Evolutionary conservation across 2,329 filamentous ascomycete genomes (phyloP).

Genomic region (Cadophora luteo-olivacea): DNA sequence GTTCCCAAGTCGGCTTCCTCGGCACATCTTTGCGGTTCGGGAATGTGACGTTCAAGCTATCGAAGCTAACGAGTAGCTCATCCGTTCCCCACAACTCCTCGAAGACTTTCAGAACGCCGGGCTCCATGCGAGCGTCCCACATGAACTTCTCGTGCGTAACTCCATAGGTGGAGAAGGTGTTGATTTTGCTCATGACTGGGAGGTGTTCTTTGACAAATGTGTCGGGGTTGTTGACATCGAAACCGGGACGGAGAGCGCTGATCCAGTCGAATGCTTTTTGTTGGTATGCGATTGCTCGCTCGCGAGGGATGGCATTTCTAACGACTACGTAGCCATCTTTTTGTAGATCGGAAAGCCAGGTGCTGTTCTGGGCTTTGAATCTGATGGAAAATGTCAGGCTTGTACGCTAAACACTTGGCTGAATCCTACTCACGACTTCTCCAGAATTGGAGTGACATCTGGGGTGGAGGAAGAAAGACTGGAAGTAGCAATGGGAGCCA

Average conservation of each 20-base stretch:
- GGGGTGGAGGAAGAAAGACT: conserved; percentile 3
- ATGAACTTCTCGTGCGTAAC: conserved; percentile 51
- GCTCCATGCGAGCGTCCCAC: conserved; percentile 49
- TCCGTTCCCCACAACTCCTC: conserved; percentile 46
- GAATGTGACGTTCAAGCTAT: conserved; percentile 49
- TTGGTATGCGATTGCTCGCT: conserved; percentile 27
- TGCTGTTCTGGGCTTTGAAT: conserved; percentile 22
- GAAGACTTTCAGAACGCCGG: conserved; percentile 47
- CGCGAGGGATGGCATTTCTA: conserved; percentile 27
- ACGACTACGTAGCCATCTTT: conserved; percentile 29
- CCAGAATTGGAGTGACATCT: background rate
- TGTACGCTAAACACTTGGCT: background rate
- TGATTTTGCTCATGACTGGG: conserved; percentile 54
- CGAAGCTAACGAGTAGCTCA: conserved; percentile 48
- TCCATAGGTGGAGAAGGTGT: conserved; percentile 55
- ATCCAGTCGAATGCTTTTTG: conserved; percentile 30
- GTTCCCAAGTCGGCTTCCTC: conserved; percentile 46
- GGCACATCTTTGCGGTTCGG: conserved; percentile 41
- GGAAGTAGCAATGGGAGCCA: conserved; percentile 15
- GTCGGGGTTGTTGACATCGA: conserved; percentile 36
- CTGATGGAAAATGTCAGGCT: background rate
- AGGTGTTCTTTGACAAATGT: conserved; percentile 48
- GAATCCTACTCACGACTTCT: background rate
- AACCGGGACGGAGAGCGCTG: conserved; percentile 34
- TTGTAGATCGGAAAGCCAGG: conserved; percentile 28